Evolutionary conservation across 495 filamentous ascomycete genomes (phyloP), one percentile per base, ranked within the genome.

Genomic region (Aspergillus nidulans): DNA sequence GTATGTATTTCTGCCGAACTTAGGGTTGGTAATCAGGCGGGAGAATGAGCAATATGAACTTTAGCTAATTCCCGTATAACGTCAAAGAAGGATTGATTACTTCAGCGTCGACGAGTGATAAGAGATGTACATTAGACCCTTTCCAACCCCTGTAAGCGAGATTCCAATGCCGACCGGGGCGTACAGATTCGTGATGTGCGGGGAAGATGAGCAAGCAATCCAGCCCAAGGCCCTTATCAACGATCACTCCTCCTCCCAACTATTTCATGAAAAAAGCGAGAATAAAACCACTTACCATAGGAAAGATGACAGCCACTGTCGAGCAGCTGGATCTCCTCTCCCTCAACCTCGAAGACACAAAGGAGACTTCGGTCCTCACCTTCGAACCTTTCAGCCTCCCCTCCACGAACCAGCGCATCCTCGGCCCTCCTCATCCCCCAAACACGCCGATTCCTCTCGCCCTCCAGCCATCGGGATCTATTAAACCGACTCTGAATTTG

Each of bases 371-470:
- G n/a, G n/a, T n/a, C 28, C 19, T 64, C n/a, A 56, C 53, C 6
- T 66, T 71, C 53, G 77, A 58, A 87, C 87, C 59, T 86, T 96
- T 78, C 84, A 89, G 56, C 80, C 80, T 43, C 64, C 90, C 48
- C 90, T 88, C 69, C 4, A 69, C 65, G 6, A 79, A 79, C 54
- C 74, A 77, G 49, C 72, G 71, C 6, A 50, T 58, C 4, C 69
- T 76, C 7, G 62, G 65, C 18, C 41, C 68, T 18, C 77, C 75
- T 13, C 75, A 78, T 63, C 72, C 72, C 10, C 38, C 57, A 15
- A 58, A 71, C 23, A 75, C 70, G 13, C 58, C 63, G 3, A 75
- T 68, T 8, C 77, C 77, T 4, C 67, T 80, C 4, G 75, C 76
- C 0, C 59, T 80, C 4, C 65, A 63, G 6, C 75, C 69, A 6